Conservation (phyloP, 306 rosid species). For the Purshia tridentata region DNA sequence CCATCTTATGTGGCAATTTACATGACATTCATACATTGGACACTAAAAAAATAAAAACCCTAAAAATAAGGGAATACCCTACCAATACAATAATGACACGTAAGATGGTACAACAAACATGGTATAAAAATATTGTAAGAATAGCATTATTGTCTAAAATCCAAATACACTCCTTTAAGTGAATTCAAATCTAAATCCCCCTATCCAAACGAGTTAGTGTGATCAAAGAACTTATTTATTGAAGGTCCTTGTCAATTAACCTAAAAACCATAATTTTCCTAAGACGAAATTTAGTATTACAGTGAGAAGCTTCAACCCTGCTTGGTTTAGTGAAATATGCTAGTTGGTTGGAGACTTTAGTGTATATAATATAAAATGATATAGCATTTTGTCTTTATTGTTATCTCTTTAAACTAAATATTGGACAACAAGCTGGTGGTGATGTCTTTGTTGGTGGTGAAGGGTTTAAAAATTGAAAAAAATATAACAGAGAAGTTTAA, state of each 20-base stretch:
- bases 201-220: too few relatives aligned
- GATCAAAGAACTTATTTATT: neutral
- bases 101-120: too few relatives aligned
- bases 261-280: neutral
- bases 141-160: too few relatives aligned
- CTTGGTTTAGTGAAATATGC: neutral
- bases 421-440: slow-evolving; percentile 1
- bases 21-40: too few relatives aligned
- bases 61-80: too few relatives aligned
- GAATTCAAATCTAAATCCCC: too few relatives aligned
- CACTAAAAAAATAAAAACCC: too few relatives aligned
- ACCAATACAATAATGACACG: too few relatives aligned
- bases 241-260: neutral
- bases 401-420: neutral
- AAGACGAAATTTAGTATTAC: neutral
- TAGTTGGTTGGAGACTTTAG: slow-evolving; percentile 16
- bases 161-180: too few relatives aligned
- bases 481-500: neutral
- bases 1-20: too few relatives aligned
- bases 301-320: neutral
- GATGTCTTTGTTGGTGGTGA: neutral
- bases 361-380: neutral
- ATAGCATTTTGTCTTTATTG: neutral
- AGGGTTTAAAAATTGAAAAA: neutral
- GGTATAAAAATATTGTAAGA: too few relatives aligned